Conservation (phyloP, 257 asterid species). For the Nicotiana tabacum region DNA sequence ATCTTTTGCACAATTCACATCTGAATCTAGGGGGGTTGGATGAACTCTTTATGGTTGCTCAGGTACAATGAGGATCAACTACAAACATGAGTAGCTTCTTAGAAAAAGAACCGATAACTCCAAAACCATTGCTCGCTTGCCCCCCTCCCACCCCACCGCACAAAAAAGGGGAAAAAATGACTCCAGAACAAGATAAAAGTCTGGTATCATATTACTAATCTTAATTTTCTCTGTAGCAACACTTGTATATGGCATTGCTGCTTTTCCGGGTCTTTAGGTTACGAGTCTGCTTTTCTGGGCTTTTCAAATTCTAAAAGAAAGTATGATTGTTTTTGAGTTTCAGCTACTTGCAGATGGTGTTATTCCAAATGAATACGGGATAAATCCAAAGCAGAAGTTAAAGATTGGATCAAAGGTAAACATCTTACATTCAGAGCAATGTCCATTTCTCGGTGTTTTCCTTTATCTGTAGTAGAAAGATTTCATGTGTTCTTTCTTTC, state of each 20-base stretch:
- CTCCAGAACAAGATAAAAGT: not conserved
- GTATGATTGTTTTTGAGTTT: conserved; percentile 17
- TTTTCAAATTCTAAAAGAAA: not conserved
- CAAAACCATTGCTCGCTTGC: not conserved
- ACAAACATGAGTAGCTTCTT: conserved; percentile 7
- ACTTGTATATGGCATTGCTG: not conserved
- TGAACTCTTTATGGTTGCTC: conserved; percentile 91
- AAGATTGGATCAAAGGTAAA: conserved; percentile 91
- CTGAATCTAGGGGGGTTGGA: conserved; percentile 67
- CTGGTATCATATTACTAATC: not conserved
- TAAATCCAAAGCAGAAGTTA: conserved; percentile 78
- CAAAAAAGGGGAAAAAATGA: not conserved
- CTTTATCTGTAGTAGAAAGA: not conserved
- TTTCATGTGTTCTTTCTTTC: not conserved
- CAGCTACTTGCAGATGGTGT: conserved; percentile 98
- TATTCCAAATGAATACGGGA: conserved; percentile 92
- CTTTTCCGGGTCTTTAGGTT: not conserved
- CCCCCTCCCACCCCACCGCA: not conserved
- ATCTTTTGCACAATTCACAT: conserved; percentile 95
- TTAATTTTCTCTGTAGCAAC: not conserved
- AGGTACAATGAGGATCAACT: conserved; percentile 44
- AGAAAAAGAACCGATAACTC: not conserved
- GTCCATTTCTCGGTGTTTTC: not conserved
- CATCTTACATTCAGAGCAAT: not conserved
- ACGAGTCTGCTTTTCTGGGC: not conserved